Base-by-base conservation (phyloP, 495 filamentous ascomycete genomes). In the Terfezia boudieri region DNA sequence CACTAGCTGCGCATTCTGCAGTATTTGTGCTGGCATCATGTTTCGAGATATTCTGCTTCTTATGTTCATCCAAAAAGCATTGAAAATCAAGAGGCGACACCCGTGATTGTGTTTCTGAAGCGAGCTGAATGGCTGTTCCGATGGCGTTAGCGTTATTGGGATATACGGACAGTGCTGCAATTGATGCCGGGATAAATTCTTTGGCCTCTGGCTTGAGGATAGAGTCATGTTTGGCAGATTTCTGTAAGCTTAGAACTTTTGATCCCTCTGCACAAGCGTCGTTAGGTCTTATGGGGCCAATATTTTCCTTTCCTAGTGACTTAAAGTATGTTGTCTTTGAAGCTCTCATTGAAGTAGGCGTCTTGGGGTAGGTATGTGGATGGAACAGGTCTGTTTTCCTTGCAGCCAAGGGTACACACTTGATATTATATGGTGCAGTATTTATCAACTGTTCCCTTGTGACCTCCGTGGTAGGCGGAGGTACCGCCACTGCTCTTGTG, bases 191-290 rank as follows among this genome's bases (percentile, higher is more conserved):
- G 26, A 57, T 38, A 22, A 57, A 57, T 37, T 57, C 55, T 37
- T 53, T 57, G 7, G 55, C 55, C 37, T 57, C 55, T 17, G 55
- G 55, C 50, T 57, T 57, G 14, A 57, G 35, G 16, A 53, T 14
- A n/a, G 32, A 57, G 16, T 46, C 41, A 46, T 46, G 12, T 9
- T 46, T 46, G 41, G 41, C 8, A 32, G 4, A 7, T 32, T 32
- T 32, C 26, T 32, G 26, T 32, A 32, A 32, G 26, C 26, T 32
- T 32, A 32, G 26, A 32, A 32, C 7, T 32, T 7, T 32, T 32
- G 26, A 1, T 32, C 26, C 26, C 26, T 32, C 26, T 32, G 26
- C 7, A 32, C 26, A 32, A 0, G 41, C 41, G 12, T 14, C 17
- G 4, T 14, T 14, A 46, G 41, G 41, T 32, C 7, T 32, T 32